These are phyloP conservation scores for Lachancea quebecensis DNA, from an alignment of 805 yeast genomes.

Conservation along the genomic window DNA sequence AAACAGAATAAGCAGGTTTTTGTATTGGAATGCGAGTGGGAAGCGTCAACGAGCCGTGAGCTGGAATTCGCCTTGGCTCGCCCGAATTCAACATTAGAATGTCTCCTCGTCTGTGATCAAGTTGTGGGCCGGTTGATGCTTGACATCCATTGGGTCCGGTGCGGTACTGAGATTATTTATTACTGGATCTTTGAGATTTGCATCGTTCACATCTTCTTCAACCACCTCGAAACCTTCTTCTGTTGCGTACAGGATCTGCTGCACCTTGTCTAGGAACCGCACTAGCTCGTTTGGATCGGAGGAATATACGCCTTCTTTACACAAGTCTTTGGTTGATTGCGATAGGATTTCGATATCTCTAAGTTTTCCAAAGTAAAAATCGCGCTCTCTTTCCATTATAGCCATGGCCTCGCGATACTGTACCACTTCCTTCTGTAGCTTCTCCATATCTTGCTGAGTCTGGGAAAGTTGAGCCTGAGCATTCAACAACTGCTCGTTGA, in stretches of 20 bases:
- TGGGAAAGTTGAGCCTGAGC: constrained; percentile 42
- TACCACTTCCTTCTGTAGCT: constrained; percentile 39
- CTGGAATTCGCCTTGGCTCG: not conserved
- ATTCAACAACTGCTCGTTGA: constrained; percentile 26
- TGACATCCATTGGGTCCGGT: constrained; percentile 22
- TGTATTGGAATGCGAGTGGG: no score
- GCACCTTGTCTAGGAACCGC: constrained; percentile 53
- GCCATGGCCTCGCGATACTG: constrained; percentile 56
- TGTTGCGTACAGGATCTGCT: constrained; percentile 69
- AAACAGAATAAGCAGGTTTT: not conserved
- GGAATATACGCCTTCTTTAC: constrained; percentile 37
- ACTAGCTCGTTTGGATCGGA: constrained; percentile 28
- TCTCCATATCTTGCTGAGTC: constrained; percentile 36
- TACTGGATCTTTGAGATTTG: not conserved
- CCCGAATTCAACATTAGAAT: constrained; percentile 12
- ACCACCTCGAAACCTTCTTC: constrained; percentile 77
- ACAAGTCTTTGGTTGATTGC: constrained; percentile 52
- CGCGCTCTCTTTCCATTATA: constrained; percentile 72
- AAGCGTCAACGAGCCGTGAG: no score
- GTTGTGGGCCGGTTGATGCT: constrained; percentile 18
- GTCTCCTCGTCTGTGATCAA: constrained; percentile 32
- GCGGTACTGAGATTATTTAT: constrained; percentile 19
- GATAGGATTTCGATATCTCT: constrained; percentile 81
- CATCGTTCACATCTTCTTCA: constrained; percentile 15
- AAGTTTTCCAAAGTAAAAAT: constrained; percentile 82